Evolutionary conservation across 2,329 filamentous ascomycete genomes (phyloP).

Genomic region (Tolypocladium endophyticum): DNA sequence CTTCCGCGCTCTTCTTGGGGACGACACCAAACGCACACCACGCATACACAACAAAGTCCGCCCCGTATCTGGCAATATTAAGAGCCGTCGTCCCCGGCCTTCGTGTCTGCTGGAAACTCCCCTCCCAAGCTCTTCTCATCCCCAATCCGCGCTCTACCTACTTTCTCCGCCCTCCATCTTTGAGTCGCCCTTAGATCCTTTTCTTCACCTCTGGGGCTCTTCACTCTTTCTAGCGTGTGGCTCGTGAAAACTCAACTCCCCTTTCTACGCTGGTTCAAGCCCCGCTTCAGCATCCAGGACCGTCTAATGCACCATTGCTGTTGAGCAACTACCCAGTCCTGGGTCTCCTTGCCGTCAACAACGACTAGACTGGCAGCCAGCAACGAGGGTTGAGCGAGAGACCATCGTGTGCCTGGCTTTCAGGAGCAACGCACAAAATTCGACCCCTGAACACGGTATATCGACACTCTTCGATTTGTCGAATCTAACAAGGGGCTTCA

Average conservation of each 20-base stretch:
- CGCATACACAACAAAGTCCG: neutral
- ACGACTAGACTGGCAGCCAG: neutral
- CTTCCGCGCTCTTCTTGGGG: neutral
- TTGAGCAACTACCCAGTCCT: neutral
- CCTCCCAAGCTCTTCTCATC: neutral
- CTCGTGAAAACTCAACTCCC: neutral
- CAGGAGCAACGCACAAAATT: neutral
- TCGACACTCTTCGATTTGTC: neutral
- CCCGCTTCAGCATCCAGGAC: neutral
- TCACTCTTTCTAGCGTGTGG: neutral
- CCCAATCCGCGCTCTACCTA: neutral
- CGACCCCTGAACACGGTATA: neutral
- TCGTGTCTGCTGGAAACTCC: neutral
- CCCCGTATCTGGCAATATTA: conserved; percentile 1
- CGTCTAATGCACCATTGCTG: neutral
- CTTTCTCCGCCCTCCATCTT: neutral
- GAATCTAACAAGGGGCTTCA: neutral
- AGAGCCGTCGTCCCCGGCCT: neutral
- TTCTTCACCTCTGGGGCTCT: neutral
- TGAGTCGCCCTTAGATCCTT: neutral
- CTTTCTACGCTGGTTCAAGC: neutral
- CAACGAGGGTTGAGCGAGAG: neutral
- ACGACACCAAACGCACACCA: neutral
- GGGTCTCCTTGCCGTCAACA: neutral
- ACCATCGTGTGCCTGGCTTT: neutral